These are phyloP conservation scores for Astragalus membranaceus DNA, from an alignment of 306 rosid genomes.

Conservation along the genomic window DNA sequence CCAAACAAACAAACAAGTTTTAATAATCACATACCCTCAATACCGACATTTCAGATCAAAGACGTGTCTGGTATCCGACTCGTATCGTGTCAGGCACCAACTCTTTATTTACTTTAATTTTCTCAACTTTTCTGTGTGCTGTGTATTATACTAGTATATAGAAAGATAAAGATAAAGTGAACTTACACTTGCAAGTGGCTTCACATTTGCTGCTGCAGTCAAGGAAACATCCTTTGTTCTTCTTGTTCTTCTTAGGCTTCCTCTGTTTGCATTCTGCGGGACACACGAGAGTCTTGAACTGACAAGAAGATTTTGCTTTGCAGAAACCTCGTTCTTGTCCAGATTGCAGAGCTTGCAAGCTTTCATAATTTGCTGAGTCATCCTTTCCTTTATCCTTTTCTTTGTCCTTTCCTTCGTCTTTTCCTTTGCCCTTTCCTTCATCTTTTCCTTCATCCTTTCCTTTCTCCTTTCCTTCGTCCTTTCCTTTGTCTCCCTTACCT, in stretches of 20 bases:
- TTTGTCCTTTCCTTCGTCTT: not conserved
- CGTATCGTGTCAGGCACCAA: too few relatives aligned
- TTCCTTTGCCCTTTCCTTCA: not conserved
- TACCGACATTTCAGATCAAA: too few relatives aligned
- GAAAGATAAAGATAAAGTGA: not conserved
- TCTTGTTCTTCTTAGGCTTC: conserved; percentile 78
- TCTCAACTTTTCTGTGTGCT: too few relatives aligned
- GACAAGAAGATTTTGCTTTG: conserved; percentile 32
- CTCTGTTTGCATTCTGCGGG: conserved; percentile 46
- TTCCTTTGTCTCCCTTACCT: not conserved
- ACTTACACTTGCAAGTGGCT: conserved; percentile 77
- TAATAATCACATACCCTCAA: not conserved
- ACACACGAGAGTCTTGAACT: conserved; percentile 41
- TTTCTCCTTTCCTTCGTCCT: not conserved
- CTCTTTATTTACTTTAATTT: too few relatives aligned
- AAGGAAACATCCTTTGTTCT: conserved; percentile 54
- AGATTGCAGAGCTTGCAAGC: conserved; percentile 12
- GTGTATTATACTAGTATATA: too few relatives aligned
- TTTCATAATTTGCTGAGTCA: conserved; percentile 26
- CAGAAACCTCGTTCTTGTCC: conserved; percentile 61
- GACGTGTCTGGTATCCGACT: too few relatives aligned
- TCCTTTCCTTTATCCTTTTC: not conserved
- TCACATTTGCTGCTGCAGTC: conserved; percentile 71
- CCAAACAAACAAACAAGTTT: conserved; percentile 2
- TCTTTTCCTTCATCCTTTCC: not conserved